Percentiles rank a stretch among this genome's conserved stretches.
Conservation (phyloP, 192 early-diverging fungal genomes). For the Lobosporangium transversale region DNA sequence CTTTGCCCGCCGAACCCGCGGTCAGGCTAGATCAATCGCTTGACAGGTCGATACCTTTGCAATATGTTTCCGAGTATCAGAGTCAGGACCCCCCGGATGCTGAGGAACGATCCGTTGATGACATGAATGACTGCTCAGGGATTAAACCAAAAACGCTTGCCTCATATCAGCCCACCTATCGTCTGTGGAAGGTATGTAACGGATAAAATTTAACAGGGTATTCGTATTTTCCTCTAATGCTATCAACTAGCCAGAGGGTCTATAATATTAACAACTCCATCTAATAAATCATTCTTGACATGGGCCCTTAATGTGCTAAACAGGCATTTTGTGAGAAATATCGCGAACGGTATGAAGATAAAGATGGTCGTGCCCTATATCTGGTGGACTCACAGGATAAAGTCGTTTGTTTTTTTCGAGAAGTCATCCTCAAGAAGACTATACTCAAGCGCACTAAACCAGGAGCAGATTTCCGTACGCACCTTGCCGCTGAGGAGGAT, state of each 20-base stretch:
- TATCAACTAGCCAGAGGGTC: not conserved
- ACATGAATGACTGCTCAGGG: not conserved
- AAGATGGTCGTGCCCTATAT: not conserved
- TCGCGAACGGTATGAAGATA: not conserved
- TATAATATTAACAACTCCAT: not conserved
- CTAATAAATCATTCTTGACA: not conserved
- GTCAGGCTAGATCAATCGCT: too few species aligned
- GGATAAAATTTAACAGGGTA: not conserved
- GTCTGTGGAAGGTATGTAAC: not conserved
- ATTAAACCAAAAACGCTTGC: not conserved
- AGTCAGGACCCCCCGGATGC: too few species aligned
- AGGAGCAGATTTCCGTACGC: not conserved
- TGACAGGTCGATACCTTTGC: too few species aligned
- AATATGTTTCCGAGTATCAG: too few species aligned
- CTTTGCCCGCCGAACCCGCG: too few species aligned
- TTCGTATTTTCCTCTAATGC: too few species aligned
- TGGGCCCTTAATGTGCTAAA: not conserved
- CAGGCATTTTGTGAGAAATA: not conserved
- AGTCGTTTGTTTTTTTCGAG: not conserved
- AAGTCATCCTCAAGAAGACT: not conserved
- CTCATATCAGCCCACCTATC: not conserved
- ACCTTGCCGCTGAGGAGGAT: not conserved
- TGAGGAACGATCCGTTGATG: not conserved
- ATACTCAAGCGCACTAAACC: not conserved
- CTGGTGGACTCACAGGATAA: conserved; percentile 1